Base-by-base conservation (phyloP, 2,329 filamentous ascomycete species). In the Fusarium tuaranense region DNA sequence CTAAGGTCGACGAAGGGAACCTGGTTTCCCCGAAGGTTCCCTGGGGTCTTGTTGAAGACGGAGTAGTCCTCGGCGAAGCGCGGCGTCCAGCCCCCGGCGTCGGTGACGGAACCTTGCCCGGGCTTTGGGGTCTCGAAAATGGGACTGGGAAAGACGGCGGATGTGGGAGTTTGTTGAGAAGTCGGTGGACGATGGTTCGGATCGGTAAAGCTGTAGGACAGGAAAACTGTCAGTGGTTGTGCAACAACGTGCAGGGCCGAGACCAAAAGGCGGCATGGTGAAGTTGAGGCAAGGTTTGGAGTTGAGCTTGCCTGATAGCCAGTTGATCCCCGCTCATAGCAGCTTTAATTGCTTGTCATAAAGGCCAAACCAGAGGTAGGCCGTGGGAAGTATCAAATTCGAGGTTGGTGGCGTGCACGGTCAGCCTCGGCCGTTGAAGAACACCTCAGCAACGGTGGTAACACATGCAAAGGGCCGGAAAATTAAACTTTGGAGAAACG, bases 11-110 rank as follows among this genome's bases (percentile, higher is more conserved):
- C 77, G 78, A 88, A 89, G 16, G 82, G 80, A 68, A 80, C 84
- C 67, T 85, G 83, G 51, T 83, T 81, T 63, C 84, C 87, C 76
- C 84, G 85, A 65, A 91, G 83, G 78, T 90, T 89, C 58, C 88
- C 90, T 18, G 90, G 90, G 10, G 90, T 91, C n/a, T 87, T 84
- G 82, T 91, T 90, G 84, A 92, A 92, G 78, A 92, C 89, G 72
- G 90, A 91, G 78, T 90, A 92, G 74, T 92, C 90, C 79, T 92
- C 89, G 73, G 90, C 89, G 83, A 91, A 92, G 68, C 86, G 87
- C 80, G 90, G 90, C 53, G 90, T 92, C 87, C 88, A 90, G 75
- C 86, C 86, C 74, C 85, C 84, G 63, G 86, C 80, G 71, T 88
- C 86, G 81, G 88, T 82, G 74, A 87, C 86, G 67, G 83, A 84